Evolutionary conservation across 2,329 filamentous ascomycete genomes (phyloP).

Genomic region (Cadophora sp.): DNA sequence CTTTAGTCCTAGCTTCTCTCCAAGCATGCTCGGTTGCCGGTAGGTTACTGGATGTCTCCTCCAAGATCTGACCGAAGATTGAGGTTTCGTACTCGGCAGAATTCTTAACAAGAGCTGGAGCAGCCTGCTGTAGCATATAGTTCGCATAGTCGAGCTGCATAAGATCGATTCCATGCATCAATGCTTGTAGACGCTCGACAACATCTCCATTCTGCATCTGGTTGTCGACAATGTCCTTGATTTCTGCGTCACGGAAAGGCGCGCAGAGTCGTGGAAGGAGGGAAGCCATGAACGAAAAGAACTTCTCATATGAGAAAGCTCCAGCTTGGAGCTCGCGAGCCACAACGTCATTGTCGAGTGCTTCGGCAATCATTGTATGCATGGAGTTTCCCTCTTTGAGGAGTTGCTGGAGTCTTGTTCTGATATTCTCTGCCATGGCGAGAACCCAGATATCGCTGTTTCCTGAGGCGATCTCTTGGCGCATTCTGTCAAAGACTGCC

Average conservation of each 20-base stretch:
- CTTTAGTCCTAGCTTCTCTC: conserved; percentile 67
- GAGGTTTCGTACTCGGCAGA: conserved; percentile 77
- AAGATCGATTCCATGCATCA: conserved; percentile 77
- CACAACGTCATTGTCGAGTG: conserved; percentile 76
- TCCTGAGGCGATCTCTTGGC: conserved; percentile 65
- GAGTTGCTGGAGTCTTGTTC: conserved; percentile 74
- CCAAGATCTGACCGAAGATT: conserved; percentile 72
- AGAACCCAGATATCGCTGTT: conserved; percentile 72
- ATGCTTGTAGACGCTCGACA: conserved; percentile 76
- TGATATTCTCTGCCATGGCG: conserved; percentile 73
- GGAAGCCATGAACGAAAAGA: conserved; percentile 77
- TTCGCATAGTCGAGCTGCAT: conserved; percentile 85
- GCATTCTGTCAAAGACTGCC: conserved; percentile 65
- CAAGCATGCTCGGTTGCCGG: conserved; percentile 69
- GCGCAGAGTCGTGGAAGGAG: conserved; percentile 82
- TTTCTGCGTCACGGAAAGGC: conserved; percentile 78
- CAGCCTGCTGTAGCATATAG: conserved; percentile 75
- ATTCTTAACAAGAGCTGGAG: conserved; percentile 74
- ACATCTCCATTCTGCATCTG: conserved; percentile 67
- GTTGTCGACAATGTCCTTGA: conserved; percentile 71
- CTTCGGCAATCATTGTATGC: conserved; percentile 76
- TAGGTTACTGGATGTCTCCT: conserved; percentile 59
- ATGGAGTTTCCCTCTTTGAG: conserved; percentile 75
- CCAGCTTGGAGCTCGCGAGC: conserved; percentile 72
- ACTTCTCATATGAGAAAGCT: conserved; percentile 80